Conservation (phyloP, 164 flowering plant species). For the Brasenia schreberi region DNA sequence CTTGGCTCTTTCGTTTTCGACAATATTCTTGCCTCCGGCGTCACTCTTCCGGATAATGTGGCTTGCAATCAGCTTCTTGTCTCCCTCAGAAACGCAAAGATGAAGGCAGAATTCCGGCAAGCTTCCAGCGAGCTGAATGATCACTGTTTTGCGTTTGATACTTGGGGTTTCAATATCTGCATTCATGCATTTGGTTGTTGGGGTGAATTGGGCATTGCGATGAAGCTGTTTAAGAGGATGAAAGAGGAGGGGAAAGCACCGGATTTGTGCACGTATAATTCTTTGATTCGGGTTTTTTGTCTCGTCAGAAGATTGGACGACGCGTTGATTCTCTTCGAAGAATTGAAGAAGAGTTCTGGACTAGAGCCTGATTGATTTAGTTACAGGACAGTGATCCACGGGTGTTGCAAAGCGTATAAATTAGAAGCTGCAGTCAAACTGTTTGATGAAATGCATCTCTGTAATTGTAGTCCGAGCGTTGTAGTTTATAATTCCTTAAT, state of each 20-base stretch:
- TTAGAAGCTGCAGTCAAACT: slow-evolving; percentile 53
- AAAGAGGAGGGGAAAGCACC: slow-evolving; percentile 43
- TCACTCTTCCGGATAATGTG: slow-evolving; percentile 18
- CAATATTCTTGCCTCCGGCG: slow-evolving; percentile 34
- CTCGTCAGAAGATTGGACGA: slow-evolving; percentile 64
- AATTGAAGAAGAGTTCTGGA: slow-evolving; percentile 58
- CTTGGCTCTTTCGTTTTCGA: slow-evolving; percentile 55
- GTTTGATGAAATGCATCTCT: slow-evolving; percentile 71
- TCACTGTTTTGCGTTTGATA: slow-evolving; percentile 34
- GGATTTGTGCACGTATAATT: slow-evolving; percentile 85
- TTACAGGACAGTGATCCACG: slow-evolving; percentile 61
- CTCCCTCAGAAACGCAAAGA: slow-evolving; percentile 47
- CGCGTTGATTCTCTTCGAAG: slow-evolving; percentile 67
- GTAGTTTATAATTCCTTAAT: slow-evolving; percentile 69
- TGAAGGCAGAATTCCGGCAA: slow-evolving; percentile 44
- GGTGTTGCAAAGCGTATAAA: slow-evolving; percentile 54
- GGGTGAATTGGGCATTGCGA: slow-evolving; percentile 56
- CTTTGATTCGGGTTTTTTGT: slow-evolving; percentile 61
- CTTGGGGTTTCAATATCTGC: slow-evolving; percentile 73
- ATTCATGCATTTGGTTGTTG: slow-evolving; percentile 90
- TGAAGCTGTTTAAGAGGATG: slow-evolving; percentile 73
- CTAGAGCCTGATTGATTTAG: slow-evolving; percentile 68
- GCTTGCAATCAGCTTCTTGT: slow-evolving; percentile 65
- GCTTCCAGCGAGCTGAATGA: slow-evolving; percentile 44
- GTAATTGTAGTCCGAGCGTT: slow-evolving; percentile 44